These are phyloP conservation scores for Rhododendron molle DNA, from an alignment of 148 eudicot genomes.

Conservation along the genomic window DNA sequence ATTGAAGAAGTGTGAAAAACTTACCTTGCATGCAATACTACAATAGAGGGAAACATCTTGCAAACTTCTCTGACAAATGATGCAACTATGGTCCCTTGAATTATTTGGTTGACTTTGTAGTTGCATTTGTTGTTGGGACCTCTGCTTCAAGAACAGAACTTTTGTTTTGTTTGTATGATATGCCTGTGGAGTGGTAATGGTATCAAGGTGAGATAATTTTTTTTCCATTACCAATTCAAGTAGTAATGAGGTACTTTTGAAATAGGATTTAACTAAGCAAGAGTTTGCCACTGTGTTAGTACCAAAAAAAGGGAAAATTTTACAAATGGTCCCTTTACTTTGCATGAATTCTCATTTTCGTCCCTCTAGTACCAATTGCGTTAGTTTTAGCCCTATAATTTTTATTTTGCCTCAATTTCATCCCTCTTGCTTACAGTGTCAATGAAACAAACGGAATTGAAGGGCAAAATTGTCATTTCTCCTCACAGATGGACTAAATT, in stretches of 20 bases:
- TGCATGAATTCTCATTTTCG: no score
- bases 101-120: background rate
- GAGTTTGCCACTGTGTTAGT: background rate
- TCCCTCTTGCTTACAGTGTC: no score
- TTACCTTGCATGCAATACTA: constrained; percentile 10
- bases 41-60: constrained; percentile 12
- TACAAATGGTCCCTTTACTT: no score
- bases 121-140: background rate
- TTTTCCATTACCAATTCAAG: no score
- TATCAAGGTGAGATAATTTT: background rate
- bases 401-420: no score
- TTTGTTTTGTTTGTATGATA: constrained; percentile 8
- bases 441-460: no score
- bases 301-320: no score
- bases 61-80: constrained; percentile 7
- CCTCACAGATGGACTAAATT: no score
- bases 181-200: background rate
- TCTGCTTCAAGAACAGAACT: constrained; percentile 9
- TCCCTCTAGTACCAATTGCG: no score
- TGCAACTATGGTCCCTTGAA: constrained; percentile 6
- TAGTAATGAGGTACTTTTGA: no score
- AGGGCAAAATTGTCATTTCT: no score
- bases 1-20: background rate
- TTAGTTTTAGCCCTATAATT: no score
- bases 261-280: background rate